phyloP scores from a whole-genome alignment of 176 grass and related monocot species.

The Otatea glauca region DNA sequence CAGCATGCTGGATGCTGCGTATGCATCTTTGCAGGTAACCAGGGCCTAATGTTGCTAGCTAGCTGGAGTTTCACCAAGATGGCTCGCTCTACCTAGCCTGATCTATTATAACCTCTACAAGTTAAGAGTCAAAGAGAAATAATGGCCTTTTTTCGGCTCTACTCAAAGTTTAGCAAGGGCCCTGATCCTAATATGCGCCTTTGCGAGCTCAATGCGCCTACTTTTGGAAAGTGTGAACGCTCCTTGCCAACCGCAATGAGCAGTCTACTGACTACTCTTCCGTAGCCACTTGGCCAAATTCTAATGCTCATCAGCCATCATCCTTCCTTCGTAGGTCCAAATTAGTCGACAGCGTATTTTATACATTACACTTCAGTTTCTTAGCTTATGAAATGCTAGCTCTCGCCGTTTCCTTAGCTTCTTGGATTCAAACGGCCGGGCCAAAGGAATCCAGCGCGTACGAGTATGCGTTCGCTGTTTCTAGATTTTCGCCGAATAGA shows the following conservation, averaged over 20 bases:
- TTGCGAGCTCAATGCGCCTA: too few relatives aligned
- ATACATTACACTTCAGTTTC: too few relatives aligned
- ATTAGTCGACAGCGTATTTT: too few relatives aligned
- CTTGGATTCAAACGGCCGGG: background rate
- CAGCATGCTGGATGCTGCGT: background rate
- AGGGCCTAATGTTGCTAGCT: too few relatives aligned
- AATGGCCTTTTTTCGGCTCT: background rate
- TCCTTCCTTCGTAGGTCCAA: background rate
- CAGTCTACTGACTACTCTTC: background rate
- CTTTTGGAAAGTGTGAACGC: background rate
- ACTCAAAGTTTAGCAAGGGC: background rate
- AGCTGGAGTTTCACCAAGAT: too few relatives aligned
- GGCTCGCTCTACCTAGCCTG: background rate
- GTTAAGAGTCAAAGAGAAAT: too few relatives aligned
- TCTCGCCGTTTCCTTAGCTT: background rate
- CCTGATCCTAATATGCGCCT: too few relatives aligned
- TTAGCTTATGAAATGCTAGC: too few relatives aligned
- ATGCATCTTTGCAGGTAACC: too few relatives aligned
- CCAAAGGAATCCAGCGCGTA: too few relatives aligned
- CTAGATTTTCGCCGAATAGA: background rate
- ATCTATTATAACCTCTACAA: too few relatives aligned
- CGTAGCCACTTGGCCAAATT: background rate
- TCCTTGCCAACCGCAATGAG: background rate
- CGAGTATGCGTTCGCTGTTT: too few relatives aligned
- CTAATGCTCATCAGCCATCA: background rate